phyloP scores from a whole-genome alignment of 768 basidiomycete genomes.

The Peribolospora baueri region DNA sequence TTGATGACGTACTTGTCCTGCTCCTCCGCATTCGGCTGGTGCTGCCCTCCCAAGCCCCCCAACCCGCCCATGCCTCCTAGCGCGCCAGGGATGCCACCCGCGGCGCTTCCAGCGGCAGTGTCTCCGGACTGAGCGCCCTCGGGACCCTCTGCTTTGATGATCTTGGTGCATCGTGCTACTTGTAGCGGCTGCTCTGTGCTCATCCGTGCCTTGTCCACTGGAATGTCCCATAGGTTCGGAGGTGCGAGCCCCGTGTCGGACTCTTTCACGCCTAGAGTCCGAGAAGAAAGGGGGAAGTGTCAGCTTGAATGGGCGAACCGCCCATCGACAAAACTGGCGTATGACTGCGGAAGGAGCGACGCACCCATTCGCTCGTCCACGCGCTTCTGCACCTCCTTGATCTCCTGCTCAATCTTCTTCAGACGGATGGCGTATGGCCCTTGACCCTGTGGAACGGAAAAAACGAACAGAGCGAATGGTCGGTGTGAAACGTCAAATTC shows the following conservation, averaged over 20 bases:
- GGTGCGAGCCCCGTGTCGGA: constrained; percentile 91
- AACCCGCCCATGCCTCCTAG: neutral
- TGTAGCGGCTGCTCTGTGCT: constrained; percentile 77
- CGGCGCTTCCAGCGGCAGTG: constrained; percentile 41
- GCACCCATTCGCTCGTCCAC: constrained; percentile 93
- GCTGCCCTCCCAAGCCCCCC: constrained; percentile 14
- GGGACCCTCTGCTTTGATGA: constrained; percentile 35
- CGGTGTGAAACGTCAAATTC: constrained; percentile 12
- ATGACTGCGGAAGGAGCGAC: constrained; percentile 7
- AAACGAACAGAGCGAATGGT: constrained; percentile 3
- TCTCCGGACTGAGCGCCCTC: constrained; percentile 15
- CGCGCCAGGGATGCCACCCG: constrained; percentile 30
- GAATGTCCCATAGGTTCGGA: constrained; percentile 91
- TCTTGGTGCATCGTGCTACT: constrained; percentile 95
- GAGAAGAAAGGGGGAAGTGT: neutral
- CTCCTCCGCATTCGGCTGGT: constrained; percentile 83
- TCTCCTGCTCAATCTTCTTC: constrained; percentile 71
- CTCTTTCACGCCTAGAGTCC: constrained; percentile 63
- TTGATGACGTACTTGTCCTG: constrained; percentile 99
- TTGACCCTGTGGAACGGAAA: constrained; percentile 47
- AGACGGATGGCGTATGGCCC: constrained; percentile 78
- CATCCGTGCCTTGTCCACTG: constrained; percentile 78
- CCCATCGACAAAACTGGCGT: neutral
- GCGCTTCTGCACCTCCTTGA: constrained; percentile 78
- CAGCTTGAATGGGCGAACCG: neutral